Conservation (phyloP, 129 eudicot genomes). For the Scalesia atractyloides region DNA sequence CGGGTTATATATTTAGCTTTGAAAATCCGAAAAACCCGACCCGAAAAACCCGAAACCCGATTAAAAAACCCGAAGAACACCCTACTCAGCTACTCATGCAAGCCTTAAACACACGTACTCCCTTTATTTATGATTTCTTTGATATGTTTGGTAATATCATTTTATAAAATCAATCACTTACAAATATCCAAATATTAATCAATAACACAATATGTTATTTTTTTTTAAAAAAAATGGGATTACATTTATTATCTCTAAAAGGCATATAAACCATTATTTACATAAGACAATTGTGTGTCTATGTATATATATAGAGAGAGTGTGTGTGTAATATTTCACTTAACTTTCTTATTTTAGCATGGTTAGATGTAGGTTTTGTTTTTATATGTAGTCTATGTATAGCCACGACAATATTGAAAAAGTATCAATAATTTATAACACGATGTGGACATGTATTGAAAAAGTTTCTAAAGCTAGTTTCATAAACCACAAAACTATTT, state of each 20-base stretch:
- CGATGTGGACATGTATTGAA: not conserved
- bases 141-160: not conserved
- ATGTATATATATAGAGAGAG: no score
- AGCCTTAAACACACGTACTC: no score
- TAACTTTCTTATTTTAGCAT: constrained; percentile 14
- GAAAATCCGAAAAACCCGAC: no score
- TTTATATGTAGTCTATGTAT: constrained; percentile 4
- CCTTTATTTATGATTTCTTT: not conserved
- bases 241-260: not conserved
- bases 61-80: no score
- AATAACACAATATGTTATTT: no score
- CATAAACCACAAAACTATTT: not conserved
- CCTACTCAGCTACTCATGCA: no score
- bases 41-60: no score
- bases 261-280: not conserved
- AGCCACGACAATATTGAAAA: constrained; percentile 19
- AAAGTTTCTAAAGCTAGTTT: not conserved
- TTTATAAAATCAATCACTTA: not conserved
- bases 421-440: constrained; percentile 3
- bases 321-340: not conserved
- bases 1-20: no score
- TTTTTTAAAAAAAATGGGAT: no score
- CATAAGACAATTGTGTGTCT: not conserved
- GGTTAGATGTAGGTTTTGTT: constrained; percentile 3
- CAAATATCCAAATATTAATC: not conserved